phyloP scores from a whole-genome alignment of 1,139 yeast species.

The Suhomyces terraborum region DNA sequence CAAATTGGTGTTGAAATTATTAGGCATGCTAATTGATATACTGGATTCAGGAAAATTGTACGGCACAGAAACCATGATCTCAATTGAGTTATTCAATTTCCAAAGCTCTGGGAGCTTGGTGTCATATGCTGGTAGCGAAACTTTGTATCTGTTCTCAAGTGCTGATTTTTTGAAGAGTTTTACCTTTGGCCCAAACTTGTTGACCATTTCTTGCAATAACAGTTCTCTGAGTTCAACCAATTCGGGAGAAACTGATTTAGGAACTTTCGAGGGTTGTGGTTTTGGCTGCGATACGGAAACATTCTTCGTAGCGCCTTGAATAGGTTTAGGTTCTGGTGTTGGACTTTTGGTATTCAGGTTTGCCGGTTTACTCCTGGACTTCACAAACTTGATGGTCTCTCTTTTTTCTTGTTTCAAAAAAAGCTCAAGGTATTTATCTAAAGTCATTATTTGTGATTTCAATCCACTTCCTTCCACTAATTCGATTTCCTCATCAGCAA shows the following conservation, averaged over 20 bases:
- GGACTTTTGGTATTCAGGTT: not conserved
- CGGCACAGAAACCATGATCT: conserved; percentile 22
- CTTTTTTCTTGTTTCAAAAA: conserved; percentile 61
- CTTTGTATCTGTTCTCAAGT: conserved; percentile 23
- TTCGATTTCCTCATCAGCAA: conserved; percentile 30
- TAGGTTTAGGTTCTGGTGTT: not conserved
- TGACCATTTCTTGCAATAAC: conserved; percentile 26
- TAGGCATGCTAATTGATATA: conserved; percentile 24
- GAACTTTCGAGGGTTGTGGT: not conserved
- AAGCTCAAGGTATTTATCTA: conserved; percentile 59
- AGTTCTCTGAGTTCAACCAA: conserved; percentile 19
- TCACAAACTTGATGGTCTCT: conserved; percentile 50
- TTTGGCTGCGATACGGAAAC: not conserved
- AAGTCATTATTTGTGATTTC: conserved; percentile 52
- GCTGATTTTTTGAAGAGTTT: conserved; percentile 31
- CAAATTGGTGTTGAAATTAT: conserved; percentile 28
- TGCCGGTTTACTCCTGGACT: conserved; percentile 16
- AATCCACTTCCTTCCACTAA: conserved; percentile 52
- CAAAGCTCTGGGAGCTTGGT: conserved; percentile 19
- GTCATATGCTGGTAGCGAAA: conserved; percentile 24
- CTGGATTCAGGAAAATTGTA: conserved; percentile 19
- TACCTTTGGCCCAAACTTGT: conserved; percentile 26
- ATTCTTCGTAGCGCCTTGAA: not conserved
- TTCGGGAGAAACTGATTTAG: conserved; percentile 14
- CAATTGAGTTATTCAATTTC: conserved; percentile 17